phyloP scores from a whole-genome alignment of 345 rosid species.

The Chamaenerion angustifolium region DNA sequence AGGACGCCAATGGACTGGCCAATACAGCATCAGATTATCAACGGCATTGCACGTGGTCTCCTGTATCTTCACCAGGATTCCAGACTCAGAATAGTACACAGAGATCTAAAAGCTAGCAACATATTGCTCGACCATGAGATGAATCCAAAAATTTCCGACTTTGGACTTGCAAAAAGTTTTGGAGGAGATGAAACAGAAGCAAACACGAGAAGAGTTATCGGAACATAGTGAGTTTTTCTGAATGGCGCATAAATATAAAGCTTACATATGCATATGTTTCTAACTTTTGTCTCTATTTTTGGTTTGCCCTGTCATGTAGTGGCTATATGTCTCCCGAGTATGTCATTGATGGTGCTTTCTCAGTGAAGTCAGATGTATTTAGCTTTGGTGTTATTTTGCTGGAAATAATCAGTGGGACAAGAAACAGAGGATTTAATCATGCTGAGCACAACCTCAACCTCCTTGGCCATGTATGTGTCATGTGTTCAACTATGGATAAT shows the following conservation, averaged over 20 bases:
- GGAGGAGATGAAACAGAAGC: conserved; percentile 12
- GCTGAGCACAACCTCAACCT: conserved; percentile 12
- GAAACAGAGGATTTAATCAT: conserved; percentile 14
- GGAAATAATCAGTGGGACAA: conserved; percentile 17
- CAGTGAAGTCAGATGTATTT: conserved; percentile 20
- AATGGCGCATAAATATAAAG: too few species aligned
- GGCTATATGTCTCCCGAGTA: conserved; percentile 22
- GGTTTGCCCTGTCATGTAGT: conserved; percentile 9
- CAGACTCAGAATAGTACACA: conserved; percentile 16
- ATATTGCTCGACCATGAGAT: conserved; percentile 13
- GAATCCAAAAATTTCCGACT: conserved; percentile 21
- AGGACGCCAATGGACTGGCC: conserved; percentile 13
- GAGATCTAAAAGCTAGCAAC: conserved; percentile 22
- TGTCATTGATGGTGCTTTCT: conserved; percentile 14
- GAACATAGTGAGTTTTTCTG: conserved; percentile 20
- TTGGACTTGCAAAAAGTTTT: conserved; percentile 18
- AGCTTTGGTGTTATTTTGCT: conserved; percentile 22
- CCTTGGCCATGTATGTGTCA: conserved; percentile 13
- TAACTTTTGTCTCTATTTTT: too few species aligned
- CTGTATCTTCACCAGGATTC: conserved; percentile 22
- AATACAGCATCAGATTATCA: conserved; percentile 11
- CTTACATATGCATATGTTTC: too few species aligned
- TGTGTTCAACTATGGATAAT: too few species aligned
- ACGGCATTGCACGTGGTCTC: conserved; percentile 18
- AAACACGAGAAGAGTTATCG: conserved; percentile 12